Evolutionary conservation across 768 basidiomycete genomes (phyloP), one percentile per base, ranked within the genome.

Genomic region (Trametes sanguinea): DNA sequence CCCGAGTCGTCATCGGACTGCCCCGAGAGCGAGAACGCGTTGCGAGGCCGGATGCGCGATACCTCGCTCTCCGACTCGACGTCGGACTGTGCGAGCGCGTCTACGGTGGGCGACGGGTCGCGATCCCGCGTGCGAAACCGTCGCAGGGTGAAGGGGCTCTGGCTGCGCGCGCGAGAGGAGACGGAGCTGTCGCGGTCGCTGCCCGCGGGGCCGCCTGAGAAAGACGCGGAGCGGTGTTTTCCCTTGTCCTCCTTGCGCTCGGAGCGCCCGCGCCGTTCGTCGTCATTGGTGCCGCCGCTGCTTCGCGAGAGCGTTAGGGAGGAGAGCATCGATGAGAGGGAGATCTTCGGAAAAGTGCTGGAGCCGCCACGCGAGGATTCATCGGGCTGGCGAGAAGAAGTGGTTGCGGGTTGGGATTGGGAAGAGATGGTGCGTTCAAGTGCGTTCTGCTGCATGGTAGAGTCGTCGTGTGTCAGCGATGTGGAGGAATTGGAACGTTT

Each of bases 61-160:
- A 75, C 74, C 5, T 84, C 82, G 44, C 81, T 78, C 60, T 86
- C 82, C 3, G 86, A 78, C 52, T 90, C 89, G 47, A 76, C 82
- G 65, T 90, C 88, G 4, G 84, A 89, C 16, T 78, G 83, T 53
- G 76, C 76, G 58, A 92, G 81, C 0, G 82, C 79, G 42, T 77
- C 75, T 42, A 83, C 80, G 65, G 71, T 53, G 60, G 74, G 82
- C 77, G 70, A 87, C 73, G 42, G 80, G 82, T 81, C 80, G 54
- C 83, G 77, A 16, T 59, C 57, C 42, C 57, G 57, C 8, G 82
- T 76, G 63, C 89, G 83, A 59, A 85, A 82, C 37, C 90, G 81
- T 45, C 91, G 81, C 59, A 92, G 83, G 45, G 78, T 78, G 72
- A 97, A 96, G 44, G 95, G 91, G 2, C 93, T 92, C 67, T 87